Base-by-base conservation (phyloP, 208 protist species). In the Wallacemonas collosoma region DNA sequence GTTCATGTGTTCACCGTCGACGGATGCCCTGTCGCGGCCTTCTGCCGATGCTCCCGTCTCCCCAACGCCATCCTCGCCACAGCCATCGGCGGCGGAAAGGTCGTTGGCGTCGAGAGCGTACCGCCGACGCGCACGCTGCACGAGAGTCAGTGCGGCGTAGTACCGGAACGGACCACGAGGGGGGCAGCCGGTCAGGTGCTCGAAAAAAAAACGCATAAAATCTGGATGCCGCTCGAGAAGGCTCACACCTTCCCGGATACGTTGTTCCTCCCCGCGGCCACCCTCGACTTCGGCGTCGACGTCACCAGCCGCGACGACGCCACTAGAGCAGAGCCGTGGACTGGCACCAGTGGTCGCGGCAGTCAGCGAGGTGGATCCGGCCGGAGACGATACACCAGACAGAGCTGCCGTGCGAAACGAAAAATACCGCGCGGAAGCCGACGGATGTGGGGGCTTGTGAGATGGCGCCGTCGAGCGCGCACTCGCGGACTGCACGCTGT, bases 191-290 rank as follows among this genome's bases (percentile, higher is more conserved):
- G 82, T 71, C 55, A 94, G 72, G 79, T 94, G 89, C 43, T 83
- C 77, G 54, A 86, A 94, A 68, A 92, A 85, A 50, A 92, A 80
- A 3, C 74, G 71, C 86, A 94, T 91, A 61, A 94, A 81, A 53
- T 89, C 83, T n/a, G 79, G 77, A 68, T 84, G 56, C 58, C 74
- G 75, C 66, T 89, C 82, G 39, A 93, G 26, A 1, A 79, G 50
- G 1, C 65, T 66, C 6, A 88, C 60, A 6, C 71, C 64, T 3
- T 58, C 47, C 8, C n/a, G 45, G 4, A 58, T 12, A 8, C 64
- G 51, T 12, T 35, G 54, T 40, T 58, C 64, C 8, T 58, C 51
- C 11, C 50, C 38, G 9, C 51, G 45, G 4, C 64, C 51, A 35
- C 64, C 64, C 15, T 69, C 60, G 14, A 50, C 60, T n/a, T n/a